A percentile compares a stretch with the other conserved stretches of the same genome.
Evolutionary conservation across 1,284 basidiomycete species (phyloP).

Genomic region (Anthracocystis walkeri): DNA sequence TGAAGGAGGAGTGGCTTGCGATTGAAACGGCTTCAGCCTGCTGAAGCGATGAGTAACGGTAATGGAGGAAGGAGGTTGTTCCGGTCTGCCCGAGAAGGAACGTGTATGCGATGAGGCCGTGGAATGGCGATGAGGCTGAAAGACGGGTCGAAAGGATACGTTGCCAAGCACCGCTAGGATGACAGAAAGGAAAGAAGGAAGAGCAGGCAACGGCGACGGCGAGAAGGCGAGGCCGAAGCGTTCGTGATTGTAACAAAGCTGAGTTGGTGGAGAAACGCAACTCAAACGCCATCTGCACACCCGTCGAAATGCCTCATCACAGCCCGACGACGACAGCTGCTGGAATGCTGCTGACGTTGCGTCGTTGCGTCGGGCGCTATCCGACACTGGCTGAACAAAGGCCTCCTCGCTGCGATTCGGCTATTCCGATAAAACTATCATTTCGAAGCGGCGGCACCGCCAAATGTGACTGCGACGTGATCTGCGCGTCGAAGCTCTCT

Average conservation of each 20-base stretch:
- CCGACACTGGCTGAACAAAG: neutral
- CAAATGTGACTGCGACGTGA: neutral
- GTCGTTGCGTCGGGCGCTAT: neutral
- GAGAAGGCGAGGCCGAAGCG: neutral
- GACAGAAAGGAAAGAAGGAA: slow-evolving; percentile 1
- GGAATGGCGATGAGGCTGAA: neutral
- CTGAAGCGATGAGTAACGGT: slow-evolving; percentile 12
- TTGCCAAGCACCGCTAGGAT: slow-evolving; percentile 5
- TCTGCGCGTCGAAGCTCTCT: slow-evolving; percentile 2
- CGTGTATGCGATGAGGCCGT: neutral
- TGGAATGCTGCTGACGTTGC: neutral
- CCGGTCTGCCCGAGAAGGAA: slow-evolving; percentile 27
- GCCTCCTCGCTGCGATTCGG: neutral
- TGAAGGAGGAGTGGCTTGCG: slow-evolving; percentile 3
- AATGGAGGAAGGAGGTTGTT: neutral
- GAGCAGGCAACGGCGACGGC: neutral
- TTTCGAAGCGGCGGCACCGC: slow-evolving; percentile 5
- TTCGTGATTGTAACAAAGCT: too few relatives aligned
- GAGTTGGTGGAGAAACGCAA: slow-evolving; percentile 2
- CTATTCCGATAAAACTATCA: slow-evolving; percentile 3
- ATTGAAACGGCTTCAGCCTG: slow-evolving; percentile 19
- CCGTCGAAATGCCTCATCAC: neutral
- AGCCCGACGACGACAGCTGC: neutral
- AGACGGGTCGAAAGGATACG: neutral
- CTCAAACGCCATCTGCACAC: slow-evolving; percentile 2